phyloP scores from a whole-genome alignment of 2,329 filamentous ascomycete genomes.

The Alternaria arborescens region DNA sequence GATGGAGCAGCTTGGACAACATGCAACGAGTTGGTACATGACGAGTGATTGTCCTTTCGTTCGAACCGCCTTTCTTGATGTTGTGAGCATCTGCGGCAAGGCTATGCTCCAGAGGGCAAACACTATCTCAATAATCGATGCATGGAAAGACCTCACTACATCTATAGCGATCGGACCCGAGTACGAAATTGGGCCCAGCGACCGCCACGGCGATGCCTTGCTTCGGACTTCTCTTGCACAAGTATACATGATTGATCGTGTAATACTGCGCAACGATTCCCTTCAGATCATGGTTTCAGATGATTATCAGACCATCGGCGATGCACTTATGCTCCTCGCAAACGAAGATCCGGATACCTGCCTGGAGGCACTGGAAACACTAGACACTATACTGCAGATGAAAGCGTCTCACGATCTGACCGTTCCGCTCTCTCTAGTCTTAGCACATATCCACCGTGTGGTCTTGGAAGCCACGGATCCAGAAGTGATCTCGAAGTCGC shows the following conservation, averaged over 20 bases:
- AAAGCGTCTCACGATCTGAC: constrained; percentile 14
- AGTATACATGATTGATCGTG: constrained; percentile 37
- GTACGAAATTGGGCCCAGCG: constrained; percentile 22
- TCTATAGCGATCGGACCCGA: constrained; percentile 32
- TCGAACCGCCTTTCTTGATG: constrained; percentile 49
- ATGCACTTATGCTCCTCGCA: constrained; percentile 35
- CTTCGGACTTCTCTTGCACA: constrained; percentile 32
- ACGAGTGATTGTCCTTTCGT: constrained; percentile 43
- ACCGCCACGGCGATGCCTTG: constrained; percentile 22
- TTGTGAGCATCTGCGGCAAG: constrained; percentile 41
- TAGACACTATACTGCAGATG: constrained; percentile 30
- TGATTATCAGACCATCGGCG: constrained; percentile 33
- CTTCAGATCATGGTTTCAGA: constrained; percentile 22
- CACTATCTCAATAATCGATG: constrained; percentile 22
- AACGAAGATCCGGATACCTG: constrained; percentile 40
- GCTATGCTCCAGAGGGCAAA: constrained; percentile 31
- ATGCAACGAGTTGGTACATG: constrained; percentile 26
- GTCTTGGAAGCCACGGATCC: constrained; percentile 27
- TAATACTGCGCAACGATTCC: constrained; percentile 29
- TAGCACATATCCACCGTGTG: constrained; percentile 33
- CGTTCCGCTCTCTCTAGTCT: constrained; percentile 29
- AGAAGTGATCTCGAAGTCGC: constrained; percentile 44
- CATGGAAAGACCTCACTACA: constrained; percentile 32
- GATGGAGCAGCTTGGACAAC: constrained; percentile 28
- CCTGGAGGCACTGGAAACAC: constrained; percentile 29